Evolutionary conservation across 371 early-diverging fungal genomes (phyloP), one percentile per base, ranked within the genome.

Genomic region (Actinomucor elegans): DNA sequence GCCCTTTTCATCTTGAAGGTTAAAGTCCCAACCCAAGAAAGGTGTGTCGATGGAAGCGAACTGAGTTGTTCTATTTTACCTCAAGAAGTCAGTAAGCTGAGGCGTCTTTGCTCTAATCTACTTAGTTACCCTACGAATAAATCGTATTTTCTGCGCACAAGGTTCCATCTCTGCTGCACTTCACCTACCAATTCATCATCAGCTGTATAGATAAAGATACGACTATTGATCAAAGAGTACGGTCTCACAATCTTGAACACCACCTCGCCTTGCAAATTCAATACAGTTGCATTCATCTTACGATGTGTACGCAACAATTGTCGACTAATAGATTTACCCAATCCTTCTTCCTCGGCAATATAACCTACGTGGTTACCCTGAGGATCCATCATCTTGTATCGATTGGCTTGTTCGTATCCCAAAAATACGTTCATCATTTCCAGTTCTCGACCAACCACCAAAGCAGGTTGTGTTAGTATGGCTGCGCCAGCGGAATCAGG

Each of bases 151-250:
- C 94, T 69, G 27, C 91, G 75, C 73, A 88, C 73, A n/a, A 86
- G 66, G 58, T 95, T 91, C 94, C 96, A 95, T 36, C 84, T 80
- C 54, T 93, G 93, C 36, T 92, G 90, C n/a, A 92, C 91, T 67
- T 91, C 90, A 8, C 96, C 94, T 26, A 95, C 88, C 4, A 84
- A 41, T 8, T 77, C 70, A 46, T 86, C 86, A 23, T 80, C 71
- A 1, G 80, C 75, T 0, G 84, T 81, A 21, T 67, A 75, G 27
- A 91, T 79, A 55, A 75, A 81, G 24, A 95, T 86, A 4, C 77
- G 69, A 38, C 88, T 87, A 71, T 94, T 95, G 59, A 95, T 81
- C 17, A 87, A 75, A 6, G 90, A 85, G 66, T 91, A 84, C 6
- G 92, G 92, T 8, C 94, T 75, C 18, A 76, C 61, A 49, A 92